A percentile compares a stretch with the other conserved stretches of the same genome.
Conservation (phyloP, 495 filamentous ascomycete genomes). For the Saxophila tyrrhenica region DNA sequence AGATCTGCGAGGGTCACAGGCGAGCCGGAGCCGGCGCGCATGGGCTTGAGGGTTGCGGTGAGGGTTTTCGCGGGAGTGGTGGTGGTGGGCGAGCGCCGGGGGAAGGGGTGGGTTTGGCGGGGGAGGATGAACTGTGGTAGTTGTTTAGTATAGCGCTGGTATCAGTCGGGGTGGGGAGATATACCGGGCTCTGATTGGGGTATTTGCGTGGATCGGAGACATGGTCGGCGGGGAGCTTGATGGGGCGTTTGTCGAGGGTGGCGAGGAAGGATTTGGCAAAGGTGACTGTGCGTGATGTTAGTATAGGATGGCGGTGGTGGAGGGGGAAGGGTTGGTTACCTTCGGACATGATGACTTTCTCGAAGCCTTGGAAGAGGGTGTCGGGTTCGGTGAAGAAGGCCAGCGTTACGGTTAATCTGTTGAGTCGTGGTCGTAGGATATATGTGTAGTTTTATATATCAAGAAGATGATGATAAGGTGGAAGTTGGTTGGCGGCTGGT, state of each 20-base stretch:
- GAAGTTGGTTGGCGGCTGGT: too few species aligned
- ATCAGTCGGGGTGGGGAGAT: conserved; percentile 24
- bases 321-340: not conserved
- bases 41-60: conserved; percentile 42
- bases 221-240: conserved; percentile 73
- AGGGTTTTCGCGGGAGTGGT: conserved; percentile 16
- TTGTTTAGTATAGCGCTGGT: not conserved
- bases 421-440: not conserved
- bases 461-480: not conserved
- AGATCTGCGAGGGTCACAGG: conserved; percentile 47
- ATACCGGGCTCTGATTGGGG: conserved; percentile 57
- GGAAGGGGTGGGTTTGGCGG: conserved; percentile 35
- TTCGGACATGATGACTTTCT: conserved; percentile 14
- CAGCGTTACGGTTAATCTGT: not conserved
- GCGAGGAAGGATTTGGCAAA: conserved; percentile 79
- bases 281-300: conserved; percentile 16
- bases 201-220: conserved; percentile 69
- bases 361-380: conserved; percentile 15
- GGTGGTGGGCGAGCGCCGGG: conserved; percentile 35
- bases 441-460: not conserved
- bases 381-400: conserved; percentile 7
- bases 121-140: conserved; percentile 40
- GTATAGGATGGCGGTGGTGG: not conserved
- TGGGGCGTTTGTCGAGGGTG: conserved; percentile 59
- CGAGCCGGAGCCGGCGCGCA: conserved; percentile 56